These are phyloP conservation scores for Trichoderma parareesei DNA, from an alignment of 495 filamentous ascomycete species.

Conservation along the genomic window DNA sequence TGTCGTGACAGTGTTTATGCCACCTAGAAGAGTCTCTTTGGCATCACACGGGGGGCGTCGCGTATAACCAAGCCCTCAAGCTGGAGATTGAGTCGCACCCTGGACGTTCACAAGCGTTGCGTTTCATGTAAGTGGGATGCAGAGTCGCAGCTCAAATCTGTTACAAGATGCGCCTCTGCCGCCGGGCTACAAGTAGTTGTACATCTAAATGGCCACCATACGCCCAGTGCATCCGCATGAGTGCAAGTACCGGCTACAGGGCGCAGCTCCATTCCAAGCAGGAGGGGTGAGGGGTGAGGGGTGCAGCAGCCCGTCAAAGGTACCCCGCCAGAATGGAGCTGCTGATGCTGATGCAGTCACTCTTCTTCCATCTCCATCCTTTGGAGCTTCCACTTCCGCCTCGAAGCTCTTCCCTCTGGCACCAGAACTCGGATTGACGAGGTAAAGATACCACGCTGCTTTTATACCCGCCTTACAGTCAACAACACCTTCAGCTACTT, in stretches of 20 bases:
- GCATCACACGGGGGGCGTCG: too few relatives aligned
- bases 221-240: neutral
- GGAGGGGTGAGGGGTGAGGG: neutral
- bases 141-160: neutral
- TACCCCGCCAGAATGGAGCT: slow-evolving; percentile 3
- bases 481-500: too few relatives aligned
- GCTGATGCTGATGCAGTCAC: slow-evolving; percentile 7
- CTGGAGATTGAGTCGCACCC: too few relatives aligned
- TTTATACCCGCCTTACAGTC: too few relatives aligned
- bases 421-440: too few relatives aligned
- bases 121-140: neutral
- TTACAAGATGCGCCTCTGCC: neutral
- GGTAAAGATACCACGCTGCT: too few relatives aligned
- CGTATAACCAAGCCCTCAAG: too few relatives aligned
- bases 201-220: neutral
- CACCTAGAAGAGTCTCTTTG: too few relatives aligned
- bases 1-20: too few relatives aligned
- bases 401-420: neutral
- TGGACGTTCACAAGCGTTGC: too few relatives aligned
- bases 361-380: neutral
- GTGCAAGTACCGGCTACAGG: neutral
- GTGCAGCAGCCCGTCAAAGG: neutral
- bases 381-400: neutral
- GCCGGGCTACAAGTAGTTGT: neutral
- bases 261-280: neutral